A percentile compares a stretch with the other conserved stretches of the same genome.
These are phyloP conservation scores for Anacardium occidentale DNA, from an alignment of 345 rosid genomes.

Conservation along the genomic window DNA sequence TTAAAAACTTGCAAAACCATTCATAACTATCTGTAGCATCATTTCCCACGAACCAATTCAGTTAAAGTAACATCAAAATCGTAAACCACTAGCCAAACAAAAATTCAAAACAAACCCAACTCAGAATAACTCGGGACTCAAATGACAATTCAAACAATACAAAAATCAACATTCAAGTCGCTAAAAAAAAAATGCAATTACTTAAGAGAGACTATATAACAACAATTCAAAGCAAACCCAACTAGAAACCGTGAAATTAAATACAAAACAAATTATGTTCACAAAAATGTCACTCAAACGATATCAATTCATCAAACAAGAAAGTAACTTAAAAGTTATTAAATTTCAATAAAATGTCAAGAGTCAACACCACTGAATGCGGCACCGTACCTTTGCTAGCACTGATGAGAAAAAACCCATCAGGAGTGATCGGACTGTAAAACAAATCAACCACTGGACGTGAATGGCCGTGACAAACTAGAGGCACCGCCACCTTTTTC, in stretches of 20 bases:
- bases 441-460: slow-evolving; percentile 66
- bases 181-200: neutral
- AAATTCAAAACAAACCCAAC: neutral
- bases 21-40: neutral
- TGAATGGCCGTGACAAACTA: slow-evolving; percentile 68
- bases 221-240: neutral
- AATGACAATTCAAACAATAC: neutral
- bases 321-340: neutral
- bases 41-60: neutral
- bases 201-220: too few species aligned
- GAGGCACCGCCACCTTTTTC: slow-evolving; percentile 54
- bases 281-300: neutral
- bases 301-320: neutral
- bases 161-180: neutral
- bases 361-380: neutral
- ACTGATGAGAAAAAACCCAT: slow-evolving; percentile 65
- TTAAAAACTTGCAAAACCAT: neutral
- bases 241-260: neutral
- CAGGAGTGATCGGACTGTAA: slow-evolving; percentile 61
- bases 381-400: slow-evolving; percentile 54
- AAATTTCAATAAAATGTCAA: neutral
- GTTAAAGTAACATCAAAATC: neutral
- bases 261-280: neutral
- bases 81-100: neutral
- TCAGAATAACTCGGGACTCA: neutral